A percentile compares a stretch with the other conserved stretches of the same genome.
phyloP scores from a whole-genome alignment of 352 stramenopile species.

The Pythium oligandrum region DNA sequence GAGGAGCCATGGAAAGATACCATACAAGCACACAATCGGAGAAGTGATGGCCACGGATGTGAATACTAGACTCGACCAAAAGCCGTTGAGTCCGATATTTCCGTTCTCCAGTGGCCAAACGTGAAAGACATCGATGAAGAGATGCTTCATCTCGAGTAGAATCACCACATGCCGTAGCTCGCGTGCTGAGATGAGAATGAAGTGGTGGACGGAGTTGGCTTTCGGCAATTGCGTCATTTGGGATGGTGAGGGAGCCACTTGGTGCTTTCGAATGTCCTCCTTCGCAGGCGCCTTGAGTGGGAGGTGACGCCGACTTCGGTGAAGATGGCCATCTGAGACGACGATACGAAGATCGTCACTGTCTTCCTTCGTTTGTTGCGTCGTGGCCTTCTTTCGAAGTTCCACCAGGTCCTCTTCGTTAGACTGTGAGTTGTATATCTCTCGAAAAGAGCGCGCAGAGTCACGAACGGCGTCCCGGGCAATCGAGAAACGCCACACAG shows the following conservation, averaged over 20 bases:
- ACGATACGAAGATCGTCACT: slow-evolving; percentile 8
- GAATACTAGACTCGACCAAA: slow-evolving; percentile 31
- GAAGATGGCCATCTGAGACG: slow-evolving; percentile 8
- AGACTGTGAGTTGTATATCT: slow-evolving; percentile 14
- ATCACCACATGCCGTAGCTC: slow-evolving; percentile 27
- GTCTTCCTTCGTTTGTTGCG: neutral
- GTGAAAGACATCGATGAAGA: slow-evolving; percentile 21
- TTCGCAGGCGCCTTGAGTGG: no score
- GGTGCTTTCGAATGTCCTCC: slow-evolving; percentile 1
- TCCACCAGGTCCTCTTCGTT: slow-evolving; percentile 7
- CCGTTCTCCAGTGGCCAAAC: slow-evolving; percentile 31
- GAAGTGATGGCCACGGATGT: slow-evolving; percentile 15
- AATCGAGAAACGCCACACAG: slow-evolving; percentile 27
- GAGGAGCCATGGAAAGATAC: slow-evolving; percentile 14
- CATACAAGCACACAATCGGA: slow-evolving; percentile 22
- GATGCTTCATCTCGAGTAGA: slow-evolving; percentile 18
- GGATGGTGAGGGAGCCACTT: slow-evolving; percentile 5
- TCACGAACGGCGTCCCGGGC: slow-evolving; percentile 24
- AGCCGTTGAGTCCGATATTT: slow-evolving; percentile 27
- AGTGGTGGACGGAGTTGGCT: neutral
- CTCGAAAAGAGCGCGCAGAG: slow-evolving; percentile 15
- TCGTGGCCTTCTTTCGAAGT: slow-evolving; percentile 1
- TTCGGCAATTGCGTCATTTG: neutral
- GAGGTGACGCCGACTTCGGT: neutral
- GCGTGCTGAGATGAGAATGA: slow-evolving; percentile 21